These are phyloP conservation scores for Colletotrichum aenigma DNA, from an alignment of 2,329 filamentous ascomycete genomes.

Conservation along the genomic window DNA sequence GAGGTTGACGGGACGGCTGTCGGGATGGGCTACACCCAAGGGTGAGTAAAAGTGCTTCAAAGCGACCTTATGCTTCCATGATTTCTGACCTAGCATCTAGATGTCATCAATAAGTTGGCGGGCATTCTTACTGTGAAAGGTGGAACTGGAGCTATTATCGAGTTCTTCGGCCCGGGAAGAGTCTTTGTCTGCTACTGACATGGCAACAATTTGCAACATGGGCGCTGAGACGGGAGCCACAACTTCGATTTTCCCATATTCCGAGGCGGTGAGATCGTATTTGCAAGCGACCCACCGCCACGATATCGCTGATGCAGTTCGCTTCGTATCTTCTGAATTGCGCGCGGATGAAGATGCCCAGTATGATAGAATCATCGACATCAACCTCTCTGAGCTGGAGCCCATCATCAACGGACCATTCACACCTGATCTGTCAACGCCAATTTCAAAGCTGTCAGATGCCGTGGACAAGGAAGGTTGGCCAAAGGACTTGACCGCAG, in stretches of 20 bases:
- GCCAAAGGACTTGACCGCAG: constrained; percentile 78
- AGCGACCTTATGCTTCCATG: neutral
- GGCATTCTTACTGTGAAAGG: constrained; percentile 81
- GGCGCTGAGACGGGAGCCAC: constrained; percentile 62
- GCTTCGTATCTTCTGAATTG: constrained; percentile 55
- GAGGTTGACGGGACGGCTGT: constrained; percentile 72
- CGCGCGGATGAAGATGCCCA: constrained; percentile 39
- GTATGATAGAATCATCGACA: constrained; percentile 77
- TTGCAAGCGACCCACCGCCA: constrained; percentile 73
- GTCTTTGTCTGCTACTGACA: constrained; percentile 72
- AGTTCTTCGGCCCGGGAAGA: constrained; percentile 70
- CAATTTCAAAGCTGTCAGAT: constrained; percentile 78
- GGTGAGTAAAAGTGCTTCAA: neutral
- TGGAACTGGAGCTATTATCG: constrained; percentile 74
- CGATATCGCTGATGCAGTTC: constrained; percentile 70
- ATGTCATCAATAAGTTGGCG: constrained; percentile 77
- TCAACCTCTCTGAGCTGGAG: constrained; percentile 76
- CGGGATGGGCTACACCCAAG: constrained; percentile 78
- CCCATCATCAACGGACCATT: constrained; percentile 82
- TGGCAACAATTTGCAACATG: constrained; percentile 69
- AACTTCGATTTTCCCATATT: constrained; percentile 79
- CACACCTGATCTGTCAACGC: constrained; percentile 78
- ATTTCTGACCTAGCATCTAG: constrained; percentile 27
- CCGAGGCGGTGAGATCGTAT: constrained; percentile 81
- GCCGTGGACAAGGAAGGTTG: constrained; percentile 76